Conservation (phyloP, 306 rosid genomes). For the Purshia tridentata region DNA sequence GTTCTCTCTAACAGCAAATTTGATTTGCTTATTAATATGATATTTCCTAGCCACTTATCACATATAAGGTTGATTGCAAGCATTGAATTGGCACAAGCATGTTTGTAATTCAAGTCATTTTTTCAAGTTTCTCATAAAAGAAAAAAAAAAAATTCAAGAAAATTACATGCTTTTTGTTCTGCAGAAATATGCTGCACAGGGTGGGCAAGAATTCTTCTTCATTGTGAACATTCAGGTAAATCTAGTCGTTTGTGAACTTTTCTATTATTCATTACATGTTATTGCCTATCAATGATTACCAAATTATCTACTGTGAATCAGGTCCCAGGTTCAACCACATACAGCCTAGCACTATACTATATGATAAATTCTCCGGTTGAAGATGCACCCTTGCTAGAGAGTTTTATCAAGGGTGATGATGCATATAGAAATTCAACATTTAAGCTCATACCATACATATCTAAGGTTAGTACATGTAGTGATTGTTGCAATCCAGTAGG, state of each 20-base stretch:
- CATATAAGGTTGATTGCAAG: background rate
- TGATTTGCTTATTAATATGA: background rate
- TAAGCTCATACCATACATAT: constrained; percentile 84
- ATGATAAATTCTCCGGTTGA: constrained; percentile 73
- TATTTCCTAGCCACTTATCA: background rate
- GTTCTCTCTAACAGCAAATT: constrained; percentile 25
- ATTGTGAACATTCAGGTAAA: constrained; percentile 78
- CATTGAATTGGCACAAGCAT: background rate
- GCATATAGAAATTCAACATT: constrained; percentile 83
- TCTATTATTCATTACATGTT: background rate
- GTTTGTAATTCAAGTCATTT: background rate
- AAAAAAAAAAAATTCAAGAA: too few species aligned
- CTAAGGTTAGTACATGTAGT: constrained; percentile 58
- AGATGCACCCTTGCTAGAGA: constrained; percentile 62
- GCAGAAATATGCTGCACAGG: constrained; percentile 65
- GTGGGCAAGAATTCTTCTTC: constrained; percentile 75
- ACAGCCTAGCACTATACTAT: constrained; percentile 67
- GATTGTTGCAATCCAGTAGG: background rate
- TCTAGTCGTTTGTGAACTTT: background rate
- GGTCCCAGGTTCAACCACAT: constrained; percentile 75
- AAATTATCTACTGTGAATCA: constrained; percentile 25
- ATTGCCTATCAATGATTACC: background rate
- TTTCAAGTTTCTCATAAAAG: too few species aligned
- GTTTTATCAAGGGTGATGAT: constrained; percentile 81
- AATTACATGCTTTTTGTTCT: constrained; percentile 16